Base-by-base conservation (phyloP, 768 basidiomycete species). In the Podaxis mareebaensis region DNA sequence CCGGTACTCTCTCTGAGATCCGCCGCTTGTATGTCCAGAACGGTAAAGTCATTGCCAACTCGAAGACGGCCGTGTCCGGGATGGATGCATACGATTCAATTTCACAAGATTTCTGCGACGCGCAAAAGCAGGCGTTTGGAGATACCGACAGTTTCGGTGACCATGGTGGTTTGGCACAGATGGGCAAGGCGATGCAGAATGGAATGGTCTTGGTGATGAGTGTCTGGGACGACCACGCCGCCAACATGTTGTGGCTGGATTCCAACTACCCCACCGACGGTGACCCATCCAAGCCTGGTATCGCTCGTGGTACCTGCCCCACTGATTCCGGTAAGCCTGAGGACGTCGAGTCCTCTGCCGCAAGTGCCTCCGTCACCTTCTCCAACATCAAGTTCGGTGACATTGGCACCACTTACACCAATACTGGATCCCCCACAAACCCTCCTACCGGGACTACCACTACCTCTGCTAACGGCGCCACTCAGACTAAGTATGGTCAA, bases 231-330 rank as follows among this genome's bases (percentile, higher is more conserved):
- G 70, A 71, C 62, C 68, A 70, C 40, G 61, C 63, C 15, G 76
- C 73, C 36, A 68, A 73, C 65, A 80, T 80, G 79, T 74, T 79
- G 59, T 80, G 80, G 73, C 76, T 80, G 68, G 79, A 79, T 69
- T 67, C 71, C 60, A 73, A 71, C 72, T 78, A 78, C 69, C 79
- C 72, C 28, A 65, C 63, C 38, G 63, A 53, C 65, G 61, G 22
- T 13, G 52, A 68, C 46, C 15, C 69, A 5, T 68, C 49, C 67
- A 64, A 52, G 28, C 68, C 68, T 6, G 68, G 71, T 30, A 60
- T 68, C 17, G 65, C 66, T 26, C 70, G 70, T 54, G 70, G 69
- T 17, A 65, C 68, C 12, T 69, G 68, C 59, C 20, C 68, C 1
- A 71, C 70, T 40, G 52, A 48, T 17, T 65, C 61, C 22, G 67